Evolutionary conservation across 2,329 filamentous ascomycete genomes (phyloP).

Genomic region (Hymenoscyphus fructigenus): DNA sequence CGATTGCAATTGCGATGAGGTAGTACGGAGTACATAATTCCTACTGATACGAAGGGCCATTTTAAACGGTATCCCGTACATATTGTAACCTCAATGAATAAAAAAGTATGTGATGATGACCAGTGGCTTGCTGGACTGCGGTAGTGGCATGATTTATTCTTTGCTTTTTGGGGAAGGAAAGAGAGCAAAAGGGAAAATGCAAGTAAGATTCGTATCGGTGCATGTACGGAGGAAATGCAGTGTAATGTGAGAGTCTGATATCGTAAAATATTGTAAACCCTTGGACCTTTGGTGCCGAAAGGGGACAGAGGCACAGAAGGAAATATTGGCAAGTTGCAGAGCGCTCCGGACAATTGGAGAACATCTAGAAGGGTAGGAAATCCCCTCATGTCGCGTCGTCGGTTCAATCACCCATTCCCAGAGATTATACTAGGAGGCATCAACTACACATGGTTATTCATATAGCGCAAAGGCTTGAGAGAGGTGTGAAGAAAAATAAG

Average conservation of each 20-base stretch:
- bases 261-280: not conserved
- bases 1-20: not conserved
- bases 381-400: not conserved
- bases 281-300: not conserved
- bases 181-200: not conserved
- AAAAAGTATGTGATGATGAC: not conserved
- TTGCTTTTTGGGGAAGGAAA: not conserved
- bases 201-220: slow-evolving; percentile 2
- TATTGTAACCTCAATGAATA: not conserved
- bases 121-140: not conserved
- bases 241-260: not conserved
- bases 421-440: not conserved
- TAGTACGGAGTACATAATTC: not conserved
- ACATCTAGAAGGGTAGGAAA: not conserved
- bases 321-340: not conserved
- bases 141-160: not conserved
- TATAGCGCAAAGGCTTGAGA: no score
- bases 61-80: not conserved
- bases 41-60: not conserved
- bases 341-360: not conserved
- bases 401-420: not conserved
- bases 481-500: not conserved
- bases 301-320: not conserved
- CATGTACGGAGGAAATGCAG: not conserved
- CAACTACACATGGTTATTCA: no score